Evolutionary conservation across 208 protist genomes (phyloP).

Genomic region (Leishmania turanica): DNA sequence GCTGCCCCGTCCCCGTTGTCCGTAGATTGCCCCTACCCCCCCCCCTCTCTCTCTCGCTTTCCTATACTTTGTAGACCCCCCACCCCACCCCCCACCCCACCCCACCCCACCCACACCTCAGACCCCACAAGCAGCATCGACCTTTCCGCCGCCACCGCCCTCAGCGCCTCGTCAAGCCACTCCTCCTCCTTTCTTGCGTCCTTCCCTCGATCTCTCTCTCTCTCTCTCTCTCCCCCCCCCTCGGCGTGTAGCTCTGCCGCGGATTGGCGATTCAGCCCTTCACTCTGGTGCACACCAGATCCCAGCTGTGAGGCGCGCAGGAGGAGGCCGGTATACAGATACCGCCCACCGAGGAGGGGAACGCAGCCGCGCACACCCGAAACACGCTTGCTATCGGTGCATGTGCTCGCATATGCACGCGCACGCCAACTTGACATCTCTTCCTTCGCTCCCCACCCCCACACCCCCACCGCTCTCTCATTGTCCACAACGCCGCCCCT

Average conservation of each 20-base stretch:
- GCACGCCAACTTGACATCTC: background rate
- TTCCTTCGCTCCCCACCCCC: background rate
- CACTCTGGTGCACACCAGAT: no score
- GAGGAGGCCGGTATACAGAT: no score
- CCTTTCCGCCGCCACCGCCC: background rate
- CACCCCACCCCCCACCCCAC: no score
- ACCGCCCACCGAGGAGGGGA: no score
- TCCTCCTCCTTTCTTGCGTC: no score
- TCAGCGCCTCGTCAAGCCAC: no score
- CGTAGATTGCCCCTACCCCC: background rate
- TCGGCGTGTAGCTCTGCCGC: background rate
- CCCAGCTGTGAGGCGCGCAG: no score
- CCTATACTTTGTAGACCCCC: background rate
- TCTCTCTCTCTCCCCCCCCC: background rate
- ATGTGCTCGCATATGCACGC: background rate
- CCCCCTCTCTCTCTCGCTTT: background rate
- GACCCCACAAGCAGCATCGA: background rate
- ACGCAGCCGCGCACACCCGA: no score
- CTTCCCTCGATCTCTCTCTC: background rate
- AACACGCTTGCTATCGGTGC: background rate
- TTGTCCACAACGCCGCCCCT: background rate
- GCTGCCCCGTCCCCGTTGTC: background rate
- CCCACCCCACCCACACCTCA: no score
- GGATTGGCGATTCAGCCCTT: no score
- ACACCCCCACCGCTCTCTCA: background rate